These are phyloP conservation scores for Naumovozyma baii DNA, from an alignment of 805 yeast genomes.

Conservation along the genomic window DNA sequence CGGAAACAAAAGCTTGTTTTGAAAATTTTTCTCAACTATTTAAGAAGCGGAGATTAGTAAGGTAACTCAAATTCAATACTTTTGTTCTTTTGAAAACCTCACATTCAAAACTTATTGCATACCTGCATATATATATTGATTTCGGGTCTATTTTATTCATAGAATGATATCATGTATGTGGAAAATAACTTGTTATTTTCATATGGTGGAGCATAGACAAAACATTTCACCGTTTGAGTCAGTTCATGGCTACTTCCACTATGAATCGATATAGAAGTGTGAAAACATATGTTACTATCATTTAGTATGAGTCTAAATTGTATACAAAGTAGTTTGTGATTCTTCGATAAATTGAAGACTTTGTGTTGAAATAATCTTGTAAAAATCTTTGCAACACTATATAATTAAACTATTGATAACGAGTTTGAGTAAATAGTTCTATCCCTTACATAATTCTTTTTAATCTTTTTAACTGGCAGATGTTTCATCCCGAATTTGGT, in stretches of 20 bases:
- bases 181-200: neutral
- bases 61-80: neutral
- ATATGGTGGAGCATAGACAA: conserved; percentile 14
- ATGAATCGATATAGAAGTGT: conserved; percentile 29
- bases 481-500: too few relatives aligned
- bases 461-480: too few relatives aligned
- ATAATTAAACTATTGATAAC: too few relatives aligned
- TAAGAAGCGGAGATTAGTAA: neutral
- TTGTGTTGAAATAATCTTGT: too few relatives aligned
- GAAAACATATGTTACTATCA: conserved; percentile 16
- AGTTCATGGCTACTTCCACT: conserved; percentile 13
- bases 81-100: neutral
- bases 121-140: neutral
- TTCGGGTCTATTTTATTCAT: neutral
- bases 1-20: too few relatives aligned
- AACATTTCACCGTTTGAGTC: conserved; percentile 25
- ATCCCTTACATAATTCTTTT: too few relatives aligned
- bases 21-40: neutral
- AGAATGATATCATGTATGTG: conserved; percentile 1
- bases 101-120: neutral
- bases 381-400: too few relatives aligned
- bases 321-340: too few relatives aligned
- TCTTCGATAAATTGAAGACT: too few relatives aligned
- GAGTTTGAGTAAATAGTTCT: too few relatives aligned
- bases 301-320: too few relatives aligned